phyloP scores from a whole-genome alignment of 1,139 yeast species.

The Diutina scorzettiae region DNA sequence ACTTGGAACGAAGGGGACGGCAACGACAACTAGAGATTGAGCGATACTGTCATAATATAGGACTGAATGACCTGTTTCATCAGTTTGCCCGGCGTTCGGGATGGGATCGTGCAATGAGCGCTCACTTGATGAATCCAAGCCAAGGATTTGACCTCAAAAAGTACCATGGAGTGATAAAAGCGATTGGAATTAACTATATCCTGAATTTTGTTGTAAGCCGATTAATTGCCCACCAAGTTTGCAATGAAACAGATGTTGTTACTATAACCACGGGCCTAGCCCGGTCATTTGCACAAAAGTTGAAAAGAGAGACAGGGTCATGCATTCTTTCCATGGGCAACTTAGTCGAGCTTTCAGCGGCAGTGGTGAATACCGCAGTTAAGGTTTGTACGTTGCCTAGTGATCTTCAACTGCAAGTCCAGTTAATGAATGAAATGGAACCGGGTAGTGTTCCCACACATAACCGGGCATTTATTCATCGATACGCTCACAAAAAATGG shows the following conservation, averaged over 20 bases:
- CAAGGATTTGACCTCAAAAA: too few relatives aligned
- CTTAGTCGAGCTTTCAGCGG: neutral
- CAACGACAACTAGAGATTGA: constrained; percentile 2
- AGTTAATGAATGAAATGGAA: too few relatives aligned
- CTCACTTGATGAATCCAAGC: too few relatives aligned
- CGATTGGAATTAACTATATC: too few relatives aligned
- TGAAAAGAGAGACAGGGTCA: neutral
- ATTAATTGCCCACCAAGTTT: too few relatives aligned
- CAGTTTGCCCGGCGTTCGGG: too few relatives aligned
- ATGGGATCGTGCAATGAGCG: too few relatives aligned
- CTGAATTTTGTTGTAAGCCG: too few relatives aligned
- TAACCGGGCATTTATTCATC: neutral
- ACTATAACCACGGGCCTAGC: neutral
- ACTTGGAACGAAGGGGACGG: neutral
- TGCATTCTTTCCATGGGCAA: neutral
- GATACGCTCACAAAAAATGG: neutral
- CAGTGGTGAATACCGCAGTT: neutral
- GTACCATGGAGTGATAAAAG: too few relatives aligned
- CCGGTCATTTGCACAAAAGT: neutral
- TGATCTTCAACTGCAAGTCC: too few relatives aligned
- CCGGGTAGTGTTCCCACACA: too few relatives aligned
- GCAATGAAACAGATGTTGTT: neutral
- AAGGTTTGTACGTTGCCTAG: neutral
- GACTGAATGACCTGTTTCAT: too few relatives aligned
- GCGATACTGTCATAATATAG: neutral